Conservation (phyloP, 2,329 filamentous ascomycete species). For the Exophiala calicioides region DNA sequence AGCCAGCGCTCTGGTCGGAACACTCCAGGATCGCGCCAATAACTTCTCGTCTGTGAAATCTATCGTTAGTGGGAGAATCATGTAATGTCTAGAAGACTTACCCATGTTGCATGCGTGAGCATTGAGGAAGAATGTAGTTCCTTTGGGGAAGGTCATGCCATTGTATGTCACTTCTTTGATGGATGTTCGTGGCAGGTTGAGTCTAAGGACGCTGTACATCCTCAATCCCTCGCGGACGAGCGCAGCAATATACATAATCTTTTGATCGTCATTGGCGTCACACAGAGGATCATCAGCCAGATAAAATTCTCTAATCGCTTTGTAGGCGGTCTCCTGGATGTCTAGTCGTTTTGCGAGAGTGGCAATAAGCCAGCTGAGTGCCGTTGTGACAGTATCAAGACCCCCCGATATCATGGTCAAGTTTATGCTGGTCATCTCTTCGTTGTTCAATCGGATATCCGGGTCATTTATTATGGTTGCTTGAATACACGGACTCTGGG, state of each 20-base stretch:
- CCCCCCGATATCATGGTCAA: constrained; percentile 69
- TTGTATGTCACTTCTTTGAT: constrained; percentile 61
- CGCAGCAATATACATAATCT: constrained; percentile 62
- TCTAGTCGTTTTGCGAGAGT: constrained; percentile 60
- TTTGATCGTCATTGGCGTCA: constrained; percentile 62
- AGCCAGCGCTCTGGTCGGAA: constrained; percentile 65
- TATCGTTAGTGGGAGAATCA: neutral
- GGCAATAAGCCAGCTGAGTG: constrained; percentile 65
- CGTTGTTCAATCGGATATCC: constrained; percentile 61
- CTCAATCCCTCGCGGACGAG: constrained; percentile 63
- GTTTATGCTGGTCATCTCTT: constrained; percentile 65
- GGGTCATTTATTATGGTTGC: constrained; percentile 66
- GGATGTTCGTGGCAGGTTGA: constrained; percentile 62
- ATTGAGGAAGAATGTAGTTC: constrained; percentile 65
- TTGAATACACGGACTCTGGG: constrained; percentile 64
- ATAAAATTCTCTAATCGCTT: constrained; percentile 58
- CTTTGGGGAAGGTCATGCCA: constrained; percentile 59
- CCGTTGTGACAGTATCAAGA: constrained; percentile 65
- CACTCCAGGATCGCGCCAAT: constrained; percentile 57
- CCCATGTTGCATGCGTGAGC: constrained; percentile 68
- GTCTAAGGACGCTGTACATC: constrained; percentile 62
- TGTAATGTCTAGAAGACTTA: neutral
- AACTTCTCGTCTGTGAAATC: constrained; percentile 48
- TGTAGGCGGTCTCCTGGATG: constrained; percentile 60
- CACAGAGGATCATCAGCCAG: constrained; percentile 56